A percentile compares a stretch with the other conserved stretches of the same genome.
Conservation (phyloP, 257 asterid species). For the Cruciata laevipes region DNA sequence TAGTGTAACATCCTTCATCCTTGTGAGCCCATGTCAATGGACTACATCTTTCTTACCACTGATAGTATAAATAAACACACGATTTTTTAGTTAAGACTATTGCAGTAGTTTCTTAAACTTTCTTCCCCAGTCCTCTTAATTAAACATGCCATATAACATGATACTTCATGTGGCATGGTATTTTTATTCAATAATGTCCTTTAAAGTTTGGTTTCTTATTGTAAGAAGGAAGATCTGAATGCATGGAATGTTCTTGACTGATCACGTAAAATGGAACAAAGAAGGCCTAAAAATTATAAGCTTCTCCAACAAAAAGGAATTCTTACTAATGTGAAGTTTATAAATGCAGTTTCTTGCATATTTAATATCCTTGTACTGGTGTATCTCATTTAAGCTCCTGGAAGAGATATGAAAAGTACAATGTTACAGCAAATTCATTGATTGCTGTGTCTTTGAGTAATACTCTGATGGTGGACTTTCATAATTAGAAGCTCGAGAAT, state of each 20-base stretch:
- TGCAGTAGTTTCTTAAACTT: neutral
- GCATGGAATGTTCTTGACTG: neutral
- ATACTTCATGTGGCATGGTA: neutral
- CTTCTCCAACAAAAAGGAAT: neutral
- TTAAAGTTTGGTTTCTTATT: neutral
- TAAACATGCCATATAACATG: neutral
- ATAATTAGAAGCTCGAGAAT: neutral
- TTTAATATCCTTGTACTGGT: too few species aligned
- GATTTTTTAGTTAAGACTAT: neutral
- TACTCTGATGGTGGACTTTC: neutral
- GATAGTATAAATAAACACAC: neutral
- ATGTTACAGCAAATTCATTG: too few species aligned
- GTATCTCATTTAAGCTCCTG: neutral
- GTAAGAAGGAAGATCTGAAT: neutral
- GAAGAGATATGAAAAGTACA: too few species aligned
- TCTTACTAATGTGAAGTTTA: neutral
- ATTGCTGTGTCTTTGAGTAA: too few species aligned
- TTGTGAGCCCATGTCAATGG: neutral
- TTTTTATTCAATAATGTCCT: neutral
- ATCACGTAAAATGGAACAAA: neutral
- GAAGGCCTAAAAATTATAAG: neutral
- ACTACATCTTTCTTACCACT: neutral
- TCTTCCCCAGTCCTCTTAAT: neutral
- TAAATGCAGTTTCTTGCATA: neutral
- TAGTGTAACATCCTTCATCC: neutral